Conservation (phyloP, 2,329 filamentous ascomycete species). For the Cercospora janseana region DNA sequence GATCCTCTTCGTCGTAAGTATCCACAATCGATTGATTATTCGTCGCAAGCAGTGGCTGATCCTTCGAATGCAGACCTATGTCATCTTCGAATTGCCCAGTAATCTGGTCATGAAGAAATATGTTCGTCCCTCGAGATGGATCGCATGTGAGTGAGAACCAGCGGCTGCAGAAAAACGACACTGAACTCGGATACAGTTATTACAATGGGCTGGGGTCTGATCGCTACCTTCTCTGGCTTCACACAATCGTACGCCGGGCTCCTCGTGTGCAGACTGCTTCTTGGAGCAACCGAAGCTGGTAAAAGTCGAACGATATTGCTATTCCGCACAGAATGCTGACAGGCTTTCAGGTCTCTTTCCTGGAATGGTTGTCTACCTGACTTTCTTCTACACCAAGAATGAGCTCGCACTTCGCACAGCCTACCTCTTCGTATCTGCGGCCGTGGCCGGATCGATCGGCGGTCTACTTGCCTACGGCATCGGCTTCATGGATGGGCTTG, state of each 20-base stretch:
- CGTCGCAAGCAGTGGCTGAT: background rate
- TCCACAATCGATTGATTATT: background rate
- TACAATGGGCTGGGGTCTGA: slow-evolving; percentile 41
- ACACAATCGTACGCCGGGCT: slow-evolving; percentile 16
- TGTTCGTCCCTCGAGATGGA: slow-evolving; percentile 15
- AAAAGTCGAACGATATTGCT: background rate
- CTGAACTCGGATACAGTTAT: slow-evolving; percentile 55
- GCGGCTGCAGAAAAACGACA: background rate
- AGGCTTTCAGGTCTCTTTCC: slow-evolving; percentile 18
- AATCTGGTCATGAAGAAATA: slow-evolving; percentile 23
- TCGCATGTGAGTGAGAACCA: slow-evolving; percentile 38
- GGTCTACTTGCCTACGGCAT: slow-evolving; percentile 50
- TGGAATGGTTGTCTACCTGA: slow-evolving; percentile 40
- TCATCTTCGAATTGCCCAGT: slow-evolving; percentile 15
- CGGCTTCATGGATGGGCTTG: slow-evolving; percentile 65
- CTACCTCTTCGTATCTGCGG: slow-evolving; percentile 48
- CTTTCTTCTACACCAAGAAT: slow-evolving; percentile 47
- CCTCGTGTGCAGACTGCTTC: slow-evolving; percentile 17
- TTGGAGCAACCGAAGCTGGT: slow-evolving; percentile 20
- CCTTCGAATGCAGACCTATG: slow-evolving; percentile 13
- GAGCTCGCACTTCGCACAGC: slow-evolving; percentile 46
- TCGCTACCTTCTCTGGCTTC: slow-evolving; percentile 18
- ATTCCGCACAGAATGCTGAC: background rate
- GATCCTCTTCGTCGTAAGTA: slow-evolving; percentile 21
- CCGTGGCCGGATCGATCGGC: slow-evolving; percentile 51